Percentiles rank a stretch among this genome's conserved stretches.
phyloP scores from a whole-genome alignment of 176 grass and related monocot species.

The Typha latifolia region DNA sequence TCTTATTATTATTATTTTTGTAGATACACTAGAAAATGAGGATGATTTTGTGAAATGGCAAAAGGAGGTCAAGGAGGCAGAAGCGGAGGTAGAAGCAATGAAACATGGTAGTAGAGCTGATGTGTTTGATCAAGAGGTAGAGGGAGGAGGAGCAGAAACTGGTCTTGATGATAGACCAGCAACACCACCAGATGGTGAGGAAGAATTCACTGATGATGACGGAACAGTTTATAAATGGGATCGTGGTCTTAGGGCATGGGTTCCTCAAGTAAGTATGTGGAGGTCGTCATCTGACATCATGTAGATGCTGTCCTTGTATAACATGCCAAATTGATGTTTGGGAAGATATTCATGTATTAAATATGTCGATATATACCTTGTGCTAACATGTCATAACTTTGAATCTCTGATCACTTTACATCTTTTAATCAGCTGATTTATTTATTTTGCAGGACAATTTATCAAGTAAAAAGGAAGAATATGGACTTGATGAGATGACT shows the following conservation, averaged over 20 bases:
- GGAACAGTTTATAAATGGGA: conserved; percentile 97
- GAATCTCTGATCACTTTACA: not conserved
- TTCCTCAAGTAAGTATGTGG: conserved; percentile 79
- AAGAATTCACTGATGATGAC: conserved; percentile 96
- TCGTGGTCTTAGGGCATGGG: conserved; percentile 58
- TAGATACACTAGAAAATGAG: conserved; percentile 28
- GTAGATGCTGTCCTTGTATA: no score
- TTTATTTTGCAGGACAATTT: conserved; percentile 50
- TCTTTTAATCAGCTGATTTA: not conserved
- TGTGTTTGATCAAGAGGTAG: conserved; percentile 11
- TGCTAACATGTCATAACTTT: not conserved
- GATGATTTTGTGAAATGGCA: conserved; percentile 80
- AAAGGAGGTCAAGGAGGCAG: conserved; percentile 61
- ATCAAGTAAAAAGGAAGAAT: conserved; percentile 34
- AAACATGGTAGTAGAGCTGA: conserved; percentile 29
- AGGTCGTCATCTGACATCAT: no score
- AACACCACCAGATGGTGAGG: conserved; percentile 77
- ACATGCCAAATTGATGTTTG: no score
- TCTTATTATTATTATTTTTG: not conserved
- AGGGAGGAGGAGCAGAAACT: not conserved
- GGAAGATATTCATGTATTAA: no score
- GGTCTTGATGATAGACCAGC: conserved; percentile 47
- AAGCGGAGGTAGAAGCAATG: conserved; percentile 31
- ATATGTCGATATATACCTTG: not conserved
- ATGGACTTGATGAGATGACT: conserved; percentile 84